phyloP scores from a whole-genome alignment of 768 basidiomycete species.

The Exidia glandulosa region DNA sequence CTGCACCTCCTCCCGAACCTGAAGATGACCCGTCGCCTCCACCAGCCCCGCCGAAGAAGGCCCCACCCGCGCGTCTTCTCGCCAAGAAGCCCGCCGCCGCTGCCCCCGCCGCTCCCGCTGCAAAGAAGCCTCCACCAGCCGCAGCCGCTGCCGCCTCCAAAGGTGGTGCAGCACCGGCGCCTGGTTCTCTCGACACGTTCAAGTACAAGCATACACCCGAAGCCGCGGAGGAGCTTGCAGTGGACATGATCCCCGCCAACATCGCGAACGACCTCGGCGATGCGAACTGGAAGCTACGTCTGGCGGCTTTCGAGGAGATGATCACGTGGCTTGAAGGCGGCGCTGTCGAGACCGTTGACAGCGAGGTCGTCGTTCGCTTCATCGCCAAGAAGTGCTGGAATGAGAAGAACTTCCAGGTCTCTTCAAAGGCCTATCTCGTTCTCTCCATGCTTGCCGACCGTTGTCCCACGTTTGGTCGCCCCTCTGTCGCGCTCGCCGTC shows the following conservation, averaged over 20 bases:
- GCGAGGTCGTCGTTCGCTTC: slow-evolving; percentile 80
- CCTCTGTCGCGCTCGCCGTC: slow-evolving; percentile 72
- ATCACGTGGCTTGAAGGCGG: slow-evolving; percentile 63
- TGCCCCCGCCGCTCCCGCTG: slow-evolving; percentile 17
- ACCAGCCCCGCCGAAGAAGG: background rate
- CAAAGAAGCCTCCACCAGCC: slow-evolving; percentile 34
- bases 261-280: slow-evolving; percentile 70
- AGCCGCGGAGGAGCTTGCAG: slow-evolving; percentile 76
- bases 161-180: slow-evolving; percentile 30
- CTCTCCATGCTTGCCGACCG: slow-evolving; percentile 60
- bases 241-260: slow-evolving; percentile 57
- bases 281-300: slow-evolving; percentile 83
- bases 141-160: slow-evolving; percentile 34
- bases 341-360: slow-evolving; percentile 55
- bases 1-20: slow-evolving; percentile 9
- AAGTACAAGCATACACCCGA: slow-evolving; percentile 88
- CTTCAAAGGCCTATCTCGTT: slow-evolving; percentile 76
- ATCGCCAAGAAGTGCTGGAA: slow-evolving; percentile 89
- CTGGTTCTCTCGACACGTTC: slow-evolving; percentile 63
- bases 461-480: slow-evolving; percentile 74
- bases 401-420: slow-evolving; percentile 99
- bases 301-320: slow-evolving; percentile 84
- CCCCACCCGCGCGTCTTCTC: background rate
- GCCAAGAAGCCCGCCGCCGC: slow-evolving; percentile 21
- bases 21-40: background rate